Evolutionary conservation across 371 early-diverging fungal genomes (phyloP).

Genomic region (Zychaea mexicana): DNA sequence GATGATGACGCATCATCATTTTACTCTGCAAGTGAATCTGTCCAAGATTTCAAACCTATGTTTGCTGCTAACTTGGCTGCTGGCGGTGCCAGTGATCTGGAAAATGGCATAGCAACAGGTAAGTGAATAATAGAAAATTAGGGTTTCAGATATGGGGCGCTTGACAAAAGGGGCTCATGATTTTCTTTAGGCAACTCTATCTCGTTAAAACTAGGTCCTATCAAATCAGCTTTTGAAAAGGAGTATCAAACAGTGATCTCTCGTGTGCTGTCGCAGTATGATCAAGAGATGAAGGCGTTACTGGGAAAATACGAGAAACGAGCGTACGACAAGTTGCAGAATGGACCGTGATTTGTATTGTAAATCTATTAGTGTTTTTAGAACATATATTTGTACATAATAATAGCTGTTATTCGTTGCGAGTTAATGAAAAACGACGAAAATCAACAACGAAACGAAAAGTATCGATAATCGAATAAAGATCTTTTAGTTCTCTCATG

Average conservation of each 20-base stretch:
- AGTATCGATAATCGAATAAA: too few species aligned
- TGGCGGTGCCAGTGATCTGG: neutral
- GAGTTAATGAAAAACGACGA: too few species aligned
- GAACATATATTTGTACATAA: too few species aligned
- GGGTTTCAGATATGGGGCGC: too few species aligned
- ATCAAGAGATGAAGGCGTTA: neutral
- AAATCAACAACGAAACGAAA: too few species aligned
- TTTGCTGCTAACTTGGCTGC: neutral
- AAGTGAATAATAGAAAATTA: neutral
- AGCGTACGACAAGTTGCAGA: neutral
- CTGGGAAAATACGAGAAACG: neutral
- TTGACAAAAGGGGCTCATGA: too few species aligned
- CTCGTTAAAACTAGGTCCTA: neutral
- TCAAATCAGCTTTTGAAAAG: neutral
- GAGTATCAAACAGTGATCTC: slow-evolving; percentile 1
- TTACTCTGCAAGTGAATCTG: slow-evolving; percentile 8
- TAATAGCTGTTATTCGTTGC: neutral
- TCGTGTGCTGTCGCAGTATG: neutral
- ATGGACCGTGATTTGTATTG: neutral
- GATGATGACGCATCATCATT: slow-evolving; percentile 6
- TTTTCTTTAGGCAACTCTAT: neutral
- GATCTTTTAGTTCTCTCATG: too few species aligned
- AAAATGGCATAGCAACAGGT: neutral
- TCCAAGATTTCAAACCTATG: neutral
- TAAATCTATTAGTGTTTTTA: too few species aligned